These are phyloP conservation scores for Camellia granthamiana DNA, from an alignment of 148 eudicot genomes.

Conservation along the genomic window DNA sequence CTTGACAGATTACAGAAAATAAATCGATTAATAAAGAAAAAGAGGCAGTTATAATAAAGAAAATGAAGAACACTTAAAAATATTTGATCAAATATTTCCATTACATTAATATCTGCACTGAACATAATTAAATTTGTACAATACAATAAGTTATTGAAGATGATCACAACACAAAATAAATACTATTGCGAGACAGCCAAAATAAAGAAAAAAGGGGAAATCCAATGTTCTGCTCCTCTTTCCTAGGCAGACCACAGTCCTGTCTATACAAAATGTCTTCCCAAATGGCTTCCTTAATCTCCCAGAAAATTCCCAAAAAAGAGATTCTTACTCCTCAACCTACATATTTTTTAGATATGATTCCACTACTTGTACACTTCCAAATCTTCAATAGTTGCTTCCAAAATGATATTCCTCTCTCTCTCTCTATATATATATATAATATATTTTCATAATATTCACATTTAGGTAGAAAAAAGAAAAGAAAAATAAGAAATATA, in stretches of 20 bases:
- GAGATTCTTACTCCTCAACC: slow-evolving; percentile 10
- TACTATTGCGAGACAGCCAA: not conserved
- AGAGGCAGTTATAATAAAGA: not conserved
- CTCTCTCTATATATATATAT: not conserved
- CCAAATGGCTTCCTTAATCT: not conserved
- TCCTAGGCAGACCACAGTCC: not conserved
- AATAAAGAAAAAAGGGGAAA: not conserved
- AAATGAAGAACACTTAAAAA: not conserved
- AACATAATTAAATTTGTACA: not conserved
- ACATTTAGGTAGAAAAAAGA: not conserved
- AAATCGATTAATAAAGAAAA: too few species aligned
- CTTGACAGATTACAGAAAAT: too few species aligned
- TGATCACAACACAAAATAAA: not conserved
- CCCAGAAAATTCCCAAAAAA: slow-evolving; percentile 1
- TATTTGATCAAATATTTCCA: not conserved
- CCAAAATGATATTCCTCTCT: slow-evolving; percentile 6
- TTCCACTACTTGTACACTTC: too few species aligned
- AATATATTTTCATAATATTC: not conserved
- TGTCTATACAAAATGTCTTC: slow-evolving; percentile 6
- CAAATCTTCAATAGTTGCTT: not conserved
- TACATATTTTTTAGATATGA: not conserved
- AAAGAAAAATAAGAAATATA: not conserved
- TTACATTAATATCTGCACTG: not conserved
- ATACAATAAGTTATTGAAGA: not conserved
- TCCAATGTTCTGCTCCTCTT: slow-evolving; percentile 2